These are phyloP conservation scores for Suillus fuscotomentosus DNA, from an alignment of 768 basidiomycete genomes.

Conservation along the genomic window DNA sequence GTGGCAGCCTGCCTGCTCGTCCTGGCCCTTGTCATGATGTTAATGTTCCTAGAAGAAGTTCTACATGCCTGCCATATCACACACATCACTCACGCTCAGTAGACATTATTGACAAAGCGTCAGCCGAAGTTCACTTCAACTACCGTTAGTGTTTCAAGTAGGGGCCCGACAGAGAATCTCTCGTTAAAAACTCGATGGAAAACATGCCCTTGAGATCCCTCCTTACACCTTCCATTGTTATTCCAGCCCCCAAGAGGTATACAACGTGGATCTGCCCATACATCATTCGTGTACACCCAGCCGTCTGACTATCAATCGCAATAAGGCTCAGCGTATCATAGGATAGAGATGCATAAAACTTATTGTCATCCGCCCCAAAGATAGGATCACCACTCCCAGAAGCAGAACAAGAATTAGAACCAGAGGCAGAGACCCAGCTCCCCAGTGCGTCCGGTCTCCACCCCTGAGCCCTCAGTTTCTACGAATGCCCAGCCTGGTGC, in stretches of 20 bases:
- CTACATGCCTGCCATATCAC: too few relatives aligned
- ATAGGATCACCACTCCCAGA: conserved; percentile 8
- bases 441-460: conserved; percentile 69
- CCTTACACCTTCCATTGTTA: too few relatives aligned
- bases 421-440: conserved; percentile 43
- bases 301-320: conserved; percentile 45
- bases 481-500: conserved; percentile 73
- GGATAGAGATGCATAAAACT: background rate
- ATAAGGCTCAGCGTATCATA: conserved; percentile 13
- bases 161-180: too few relatives aligned
- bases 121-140: too few relatives aligned
- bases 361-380: conserved; percentile 26
- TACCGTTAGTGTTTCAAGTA: too few relatives aligned
- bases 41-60: too few relatives aligned
- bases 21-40: too few relatives aligned
- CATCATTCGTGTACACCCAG: conserved; percentile 81
- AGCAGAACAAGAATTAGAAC: background rate
- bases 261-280: conserved; percentile 57
- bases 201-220: too few relatives aligned
- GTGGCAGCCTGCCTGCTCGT: too few relatives aligned
- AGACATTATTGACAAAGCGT: too few relatives aligned
- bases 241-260: conserved; percentile 41
- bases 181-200: too few relatives aligned
- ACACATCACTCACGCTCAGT: too few relatives aligned
- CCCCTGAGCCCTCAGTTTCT: conserved; percentile 69